These are phyloP conservation scores for Kalmusia sp. DNA, from an alignment of 2,329 filamentous ascomycete species.

Conservation along the genomic window DNA sequence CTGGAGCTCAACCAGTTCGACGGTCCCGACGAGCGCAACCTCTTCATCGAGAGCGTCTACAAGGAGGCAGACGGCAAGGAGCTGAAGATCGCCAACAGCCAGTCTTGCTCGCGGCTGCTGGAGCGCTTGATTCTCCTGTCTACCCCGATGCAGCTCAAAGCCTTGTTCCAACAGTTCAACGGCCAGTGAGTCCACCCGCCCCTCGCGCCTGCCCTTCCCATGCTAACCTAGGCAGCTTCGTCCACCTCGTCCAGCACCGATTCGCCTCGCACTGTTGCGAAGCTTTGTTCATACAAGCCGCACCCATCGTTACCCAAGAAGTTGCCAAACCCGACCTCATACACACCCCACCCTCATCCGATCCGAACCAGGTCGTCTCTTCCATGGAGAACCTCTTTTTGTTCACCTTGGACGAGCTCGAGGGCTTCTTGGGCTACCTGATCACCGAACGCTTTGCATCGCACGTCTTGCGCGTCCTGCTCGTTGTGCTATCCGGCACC, in stretches of 20 bases:
- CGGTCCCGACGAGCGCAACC: slow-evolving; percentile 65
- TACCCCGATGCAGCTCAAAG: slow-evolving; percentile 80
- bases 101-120: slow-evolving; percentile 92
- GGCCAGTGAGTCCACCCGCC: slow-evolving; percentile 64
- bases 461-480: slow-evolving; percentile 83
- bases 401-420: slow-evolving; percentile 83
- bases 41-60: slow-evolving; percentile 79
- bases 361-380: slow-evolving; percentile 59
- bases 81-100: slow-evolving; percentile 92
- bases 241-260: slow-evolving; percentile 89
- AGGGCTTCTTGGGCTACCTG: slow-evolving; percentile 81
- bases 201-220: slow-evolving; percentile 7
- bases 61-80: slow-evolving; percentile 90
- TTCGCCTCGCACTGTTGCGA: slow-evolving; percentile 98
- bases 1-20: slow-evolving; percentile 90
- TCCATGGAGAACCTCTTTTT: slow-evolving; percentile 88
- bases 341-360: slow-evolving; percentile 53
- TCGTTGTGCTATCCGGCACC: slow-evolving; percentile 84
- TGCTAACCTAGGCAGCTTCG: slow-evolving; percentile 62
- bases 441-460: slow-evolving; percentile 90
- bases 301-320: slow-evolving; percentile 79
- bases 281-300: slow-evolving; percentile 84
- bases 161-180: slow-evolving; percentile 82
- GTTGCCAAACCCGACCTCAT: slow-evolving; percentile 58
- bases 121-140: slow-evolving; percentile 88